phyloP scores from a whole-genome alignment of 768 basidiomycete species.

The Lenzites betulinus region DNA sequence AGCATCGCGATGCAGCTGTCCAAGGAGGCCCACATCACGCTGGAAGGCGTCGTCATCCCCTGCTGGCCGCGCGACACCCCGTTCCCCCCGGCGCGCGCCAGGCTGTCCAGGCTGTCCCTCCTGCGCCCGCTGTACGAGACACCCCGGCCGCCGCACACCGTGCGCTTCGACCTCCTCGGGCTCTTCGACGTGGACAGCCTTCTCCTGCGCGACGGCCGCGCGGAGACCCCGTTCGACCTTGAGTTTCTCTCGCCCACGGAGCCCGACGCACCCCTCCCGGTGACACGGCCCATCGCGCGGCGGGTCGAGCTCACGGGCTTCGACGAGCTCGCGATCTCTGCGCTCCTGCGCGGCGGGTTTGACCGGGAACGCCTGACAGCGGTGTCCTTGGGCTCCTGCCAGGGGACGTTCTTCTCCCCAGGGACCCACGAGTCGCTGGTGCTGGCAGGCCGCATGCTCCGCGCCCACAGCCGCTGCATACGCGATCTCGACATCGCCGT shows the following conservation, averaged over 20 bases:
- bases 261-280: background rate
- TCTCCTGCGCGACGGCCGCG: no score
- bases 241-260: no score
- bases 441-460: background rate
- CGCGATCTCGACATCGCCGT: background rate
- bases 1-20: background rate
- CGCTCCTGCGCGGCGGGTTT: background rate
- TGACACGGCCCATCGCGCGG: background rate
- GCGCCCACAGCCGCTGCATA: background rate
- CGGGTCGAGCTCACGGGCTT: background rate
- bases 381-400: no score
- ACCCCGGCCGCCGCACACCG: background rate
- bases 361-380: background rate
- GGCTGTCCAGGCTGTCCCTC: background rate
- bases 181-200: background rate
- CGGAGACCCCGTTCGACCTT: no score
- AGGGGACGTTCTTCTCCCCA: background rate
- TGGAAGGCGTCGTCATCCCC: background rate
- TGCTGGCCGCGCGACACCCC: background rate
- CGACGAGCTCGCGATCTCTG: background rate
- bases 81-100: background rate
- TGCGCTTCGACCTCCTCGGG: background rate
- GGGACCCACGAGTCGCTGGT: background rate
- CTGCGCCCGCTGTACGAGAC: background rate
- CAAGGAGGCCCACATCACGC: background rate